phyloP scores from a whole-genome alignment of 345 rosid genomes.

The Reutealis trisperma region DNA sequence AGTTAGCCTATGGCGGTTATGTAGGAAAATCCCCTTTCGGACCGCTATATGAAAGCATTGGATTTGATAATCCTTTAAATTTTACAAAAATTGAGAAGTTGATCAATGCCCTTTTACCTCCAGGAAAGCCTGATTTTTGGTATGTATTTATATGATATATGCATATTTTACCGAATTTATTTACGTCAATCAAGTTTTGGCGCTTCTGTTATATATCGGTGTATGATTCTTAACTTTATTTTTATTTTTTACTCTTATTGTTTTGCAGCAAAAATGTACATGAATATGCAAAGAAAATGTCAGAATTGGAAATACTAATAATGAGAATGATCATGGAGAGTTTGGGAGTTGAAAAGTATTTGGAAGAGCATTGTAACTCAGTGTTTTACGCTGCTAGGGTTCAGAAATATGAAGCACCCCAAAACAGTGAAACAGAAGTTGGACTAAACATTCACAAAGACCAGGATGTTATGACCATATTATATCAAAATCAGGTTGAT shows the following conservation, averaged over 20 bases:
- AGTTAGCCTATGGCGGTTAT: slow-evolving; percentile 3
- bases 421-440: slow-evolving; percentile 14
- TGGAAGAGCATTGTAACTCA: slow-evolving; percentile 37
- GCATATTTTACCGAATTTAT: neutral
- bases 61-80: slow-evolving; percentile 4
- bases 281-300: slow-evolving; percentile 30
- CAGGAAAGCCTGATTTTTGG: slow-evolving; percentile 10
- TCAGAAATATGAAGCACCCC: slow-evolving; percentile 39
- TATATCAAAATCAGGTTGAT: slow-evolving; percentile 53
- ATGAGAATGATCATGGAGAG: slow-evolving; percentile 55
- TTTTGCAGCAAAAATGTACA: slow-evolving; percentile 30
- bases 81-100: neutral
- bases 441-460: slow-evolving; percentile 49
- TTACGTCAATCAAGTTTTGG: neutral
- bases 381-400: slow-evolving; percentile 47
- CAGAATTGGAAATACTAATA: slow-evolving; percentile 46
- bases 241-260: no score
- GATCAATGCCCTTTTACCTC: slow-evolving; percentile 6
- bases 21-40: neutral
- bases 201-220: neutral
- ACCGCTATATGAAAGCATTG: slow-evolving; percentile 9
- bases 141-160: neutral
- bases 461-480: slow-evolving; percentile 54
- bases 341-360: slow-evolving; percentile 40
- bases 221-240: neutral